Percentiles rank a stretch among this genome's conserved stretches.
These are phyloP conservation scores for Boletales sp. DNA, from an alignment of 768 basidiomycete species.

Conservation along the genomic window DNA sequence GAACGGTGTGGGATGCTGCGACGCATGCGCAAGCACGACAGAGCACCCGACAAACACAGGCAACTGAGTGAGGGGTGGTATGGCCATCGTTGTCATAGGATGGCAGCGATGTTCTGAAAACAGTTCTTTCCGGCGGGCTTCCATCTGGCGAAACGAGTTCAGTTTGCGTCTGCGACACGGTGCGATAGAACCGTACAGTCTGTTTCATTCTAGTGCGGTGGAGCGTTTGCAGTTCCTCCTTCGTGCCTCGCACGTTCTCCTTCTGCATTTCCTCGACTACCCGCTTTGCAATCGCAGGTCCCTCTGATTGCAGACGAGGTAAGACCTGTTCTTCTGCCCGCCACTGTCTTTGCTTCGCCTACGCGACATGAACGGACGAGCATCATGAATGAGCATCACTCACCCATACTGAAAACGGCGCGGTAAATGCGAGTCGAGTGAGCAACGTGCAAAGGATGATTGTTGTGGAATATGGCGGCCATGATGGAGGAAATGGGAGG, in stretches of 20 bases:
- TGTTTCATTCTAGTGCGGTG: slow-evolving; percentile 47
- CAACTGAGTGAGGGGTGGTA: slow-evolving; percentile 64
- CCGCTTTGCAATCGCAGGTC: slow-evolving; percentile 34
- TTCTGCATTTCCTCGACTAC: slow-evolving; percentile 49
- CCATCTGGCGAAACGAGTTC: slow-evolving; percentile 38
- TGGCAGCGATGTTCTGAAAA: slow-evolving; percentile 54
- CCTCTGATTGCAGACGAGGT: slow-evolving; percentile 52
- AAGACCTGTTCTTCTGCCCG: slow-evolving; percentile 58
- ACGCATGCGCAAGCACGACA: slow-evolving; percentile 51
- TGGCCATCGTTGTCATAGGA: slow-evolving; percentile 52
- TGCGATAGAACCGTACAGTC: slow-evolving; percentile 35
- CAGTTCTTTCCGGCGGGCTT: slow-evolving; percentile 54
- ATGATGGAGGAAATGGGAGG: slow-evolving; percentile 64
- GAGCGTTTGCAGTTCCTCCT: slow-evolving; percentile 44
- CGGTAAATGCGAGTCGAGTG: slow-evolving; percentile 54
- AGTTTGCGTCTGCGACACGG: neutral
- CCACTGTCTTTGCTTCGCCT: slow-evolving; percentile 63
- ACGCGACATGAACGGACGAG: slow-evolving; percentile 8
- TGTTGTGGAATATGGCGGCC: slow-evolving; percentile 70
- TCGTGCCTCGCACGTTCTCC: slow-evolving; percentile 52
- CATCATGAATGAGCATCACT: neutral
- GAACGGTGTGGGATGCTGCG: slow-evolving; percentile 58
- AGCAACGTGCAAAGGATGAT: slow-evolving; percentile 67
- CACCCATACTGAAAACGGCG: slow-evolving; percentile 80
- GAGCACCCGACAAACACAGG: slow-evolving; percentile 72